Evolutionary conservation across 306 rosid species (phyloP), one percentile per base, ranked within the genome.

Genomic region (Vigna radiata): DNA sequence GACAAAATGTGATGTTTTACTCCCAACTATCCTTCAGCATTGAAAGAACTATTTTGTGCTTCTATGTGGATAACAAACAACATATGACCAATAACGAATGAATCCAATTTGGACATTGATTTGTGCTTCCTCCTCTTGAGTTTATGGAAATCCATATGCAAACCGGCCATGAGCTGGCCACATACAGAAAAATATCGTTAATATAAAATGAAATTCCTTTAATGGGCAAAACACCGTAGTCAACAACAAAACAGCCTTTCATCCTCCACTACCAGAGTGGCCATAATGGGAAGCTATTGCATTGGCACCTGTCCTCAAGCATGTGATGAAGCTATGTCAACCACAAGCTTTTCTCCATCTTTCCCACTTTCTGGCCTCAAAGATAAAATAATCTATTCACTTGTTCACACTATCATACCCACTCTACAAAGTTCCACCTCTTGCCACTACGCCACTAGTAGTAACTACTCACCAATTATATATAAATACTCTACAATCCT

Each of bases 251-350:
- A 67, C 18, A 71, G 21, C 64, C 60, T 77, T 74, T 72, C 77
- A 65, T 65, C 5, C 68, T 78, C 87, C 90, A 86, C 86, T 83
- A 74, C 2, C 31, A 70, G 39, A 86, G 85, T 86, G 87, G 77
- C 27, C 55, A 73, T 77, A 49, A 77, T 80, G 83, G 78, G 70
- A 71, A 56, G 61, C 70, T 68, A 56, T 21, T 65, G 17, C 33
- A 25, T 72, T 41, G 70, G 58, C 87, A 83, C 85, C 73, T 77
- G 82, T 59, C 68, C 15, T 75, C 6, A 69, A 46, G 41, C 58
- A 65, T 41, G 49, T 16, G 68, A 83, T 19, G 13, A 55, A 14
- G 19, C 61, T 1, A 37, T 73, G 16, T 78, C 76, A 83, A 58
- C 87, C 87, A 83, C 87, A 52, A 78, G 60, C 10, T 77, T 78